A percentile compares a stretch with the other conserved stretches of the same genome.
phyloP scores from a whole-genome alignment of 208 protist genomes.

The Angomonas deanei region DNA sequence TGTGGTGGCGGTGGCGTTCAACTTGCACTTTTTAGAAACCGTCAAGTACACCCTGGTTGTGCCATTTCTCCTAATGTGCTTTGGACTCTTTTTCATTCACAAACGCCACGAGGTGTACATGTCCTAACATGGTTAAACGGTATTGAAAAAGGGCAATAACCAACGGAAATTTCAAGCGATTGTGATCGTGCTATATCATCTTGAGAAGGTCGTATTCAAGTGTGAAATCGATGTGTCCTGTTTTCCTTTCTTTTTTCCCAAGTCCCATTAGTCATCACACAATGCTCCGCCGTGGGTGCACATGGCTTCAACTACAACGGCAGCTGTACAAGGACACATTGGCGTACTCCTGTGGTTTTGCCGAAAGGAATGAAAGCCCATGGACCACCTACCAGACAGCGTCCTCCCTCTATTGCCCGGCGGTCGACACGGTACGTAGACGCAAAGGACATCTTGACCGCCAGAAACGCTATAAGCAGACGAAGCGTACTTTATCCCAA shows the following conservation, averaged over 20 bases:
- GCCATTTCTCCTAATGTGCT: slow-evolving; percentile 54
- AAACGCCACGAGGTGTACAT: slow-evolving; percentile 46
- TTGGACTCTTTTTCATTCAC: slow-evolving; percentile 59
- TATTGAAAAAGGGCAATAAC: no score
- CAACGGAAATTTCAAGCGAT: no score
- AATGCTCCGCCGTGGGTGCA: slow-evolving; percentile 22
- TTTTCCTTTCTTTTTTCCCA: no score
- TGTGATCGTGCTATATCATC: no score
- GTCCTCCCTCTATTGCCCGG: slow-evolving; percentile 47
- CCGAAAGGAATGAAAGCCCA: slow-evolving; percentile 27
- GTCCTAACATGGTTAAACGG: no score
- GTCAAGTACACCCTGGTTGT: slow-evolving; percentile 75
- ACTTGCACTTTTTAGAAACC: slow-evolving; percentile 78
- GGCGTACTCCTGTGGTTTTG: slow-evolving; percentile 52
- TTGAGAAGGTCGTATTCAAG: no score
- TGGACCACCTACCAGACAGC: slow-evolving; percentile 33
- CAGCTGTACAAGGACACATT: slow-evolving; percentile 33
- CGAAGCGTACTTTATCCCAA: slow-evolving; percentile 19
- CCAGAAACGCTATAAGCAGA: slow-evolving; percentile 34
- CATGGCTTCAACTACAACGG: slow-evolving; percentile 30
- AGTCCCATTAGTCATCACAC: no score
- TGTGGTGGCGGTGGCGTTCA: slow-evolving; percentile 67
- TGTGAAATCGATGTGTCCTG: no score
- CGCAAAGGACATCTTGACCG: slow-evolving; percentile 36
- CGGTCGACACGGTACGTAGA: slow-evolving; percentile 21